phyloP scores from a whole-genome alignment of 2,329 filamentous ascomycete genomes.

The Fusarium sp. region DNA sequence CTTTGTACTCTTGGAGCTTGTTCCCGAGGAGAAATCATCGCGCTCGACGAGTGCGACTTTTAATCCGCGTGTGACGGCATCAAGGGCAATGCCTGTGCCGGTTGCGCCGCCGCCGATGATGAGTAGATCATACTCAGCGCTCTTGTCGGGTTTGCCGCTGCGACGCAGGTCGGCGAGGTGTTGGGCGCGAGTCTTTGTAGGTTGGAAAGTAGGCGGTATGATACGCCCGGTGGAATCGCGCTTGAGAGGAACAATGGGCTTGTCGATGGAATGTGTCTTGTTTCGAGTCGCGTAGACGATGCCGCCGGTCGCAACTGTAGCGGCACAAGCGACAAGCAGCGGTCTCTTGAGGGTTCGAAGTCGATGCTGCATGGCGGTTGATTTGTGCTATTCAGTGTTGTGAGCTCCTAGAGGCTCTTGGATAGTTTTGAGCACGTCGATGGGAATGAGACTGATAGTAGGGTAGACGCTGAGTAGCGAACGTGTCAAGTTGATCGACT shows the following conservation, averaged over 20 bases:
- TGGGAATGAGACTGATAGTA: background rate
- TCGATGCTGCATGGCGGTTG: conserved; percentile 47
- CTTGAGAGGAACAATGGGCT: conserved; percentile 48
- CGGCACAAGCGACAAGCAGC: conserved; percentile 45
- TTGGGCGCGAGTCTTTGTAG: conserved; percentile 48
- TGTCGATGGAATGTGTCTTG: conserved; percentile 46
- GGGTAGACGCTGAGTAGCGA: background rate
- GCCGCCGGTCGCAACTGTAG: conserved; percentile 43
- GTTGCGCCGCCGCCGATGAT: conserved; percentile 85
- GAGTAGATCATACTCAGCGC: conserved; percentile 77
- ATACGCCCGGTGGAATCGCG: conserved; percentile 52
- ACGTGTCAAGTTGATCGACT: background rate
- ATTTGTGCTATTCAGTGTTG: no score
- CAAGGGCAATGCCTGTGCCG: conserved; percentile 82
- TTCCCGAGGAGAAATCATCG: conserved; percentile 85
- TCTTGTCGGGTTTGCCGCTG: conserved; percentile 45
- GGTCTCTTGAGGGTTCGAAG: conserved; percentile 50
- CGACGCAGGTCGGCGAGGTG: conserved; percentile 55
- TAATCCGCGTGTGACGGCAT: conserved; percentile 81
- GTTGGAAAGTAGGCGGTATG: conserved; percentile 51
- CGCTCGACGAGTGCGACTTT: conserved; percentile 85
- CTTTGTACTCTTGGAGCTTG: conserved; percentile 89
- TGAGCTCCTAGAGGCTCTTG: no score
- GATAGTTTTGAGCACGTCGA: background rate
- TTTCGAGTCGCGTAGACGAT: conserved; percentile 44